Conservation (phyloP, 306 rosid genomes). For the Quercus dentata region DNA sequence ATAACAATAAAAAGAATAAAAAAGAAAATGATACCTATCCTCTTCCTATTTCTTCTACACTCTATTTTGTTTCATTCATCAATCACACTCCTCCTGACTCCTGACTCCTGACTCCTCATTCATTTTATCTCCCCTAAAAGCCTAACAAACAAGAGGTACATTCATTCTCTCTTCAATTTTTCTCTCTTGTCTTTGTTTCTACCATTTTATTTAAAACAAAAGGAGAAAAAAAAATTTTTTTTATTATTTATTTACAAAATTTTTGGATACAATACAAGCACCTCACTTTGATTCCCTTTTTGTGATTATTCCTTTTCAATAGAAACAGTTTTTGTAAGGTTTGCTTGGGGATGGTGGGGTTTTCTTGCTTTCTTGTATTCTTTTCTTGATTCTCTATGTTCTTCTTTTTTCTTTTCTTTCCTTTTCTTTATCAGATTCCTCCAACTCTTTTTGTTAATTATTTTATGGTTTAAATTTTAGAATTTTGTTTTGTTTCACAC, state of each 20-base stretch:
- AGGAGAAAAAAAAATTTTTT: background rate
- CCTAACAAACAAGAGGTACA: background rate
- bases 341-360: constrained; percentile 65
- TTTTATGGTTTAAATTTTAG: constrained; percentile 10
- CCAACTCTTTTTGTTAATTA: constrained; percentile 1
- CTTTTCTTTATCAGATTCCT: constrained; percentile 25
- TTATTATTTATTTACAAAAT: too few relatives aligned
- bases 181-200: background rate
- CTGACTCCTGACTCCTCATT: background rate
- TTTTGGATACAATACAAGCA: background rate
- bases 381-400: constrained; percentile 40
- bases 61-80: background rate
- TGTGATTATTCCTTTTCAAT: constrained; percentile 31
- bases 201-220: background rate
- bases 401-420: background rate
- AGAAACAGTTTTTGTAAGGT: constrained; percentile 23
- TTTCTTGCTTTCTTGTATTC: constrained; percentile 47
- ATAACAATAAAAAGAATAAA: background rate
- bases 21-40: background rate
- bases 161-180: background rate
- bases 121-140: too few relatives aligned
- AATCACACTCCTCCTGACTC: background rate
- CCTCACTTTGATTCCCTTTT: constrained; percentile 34
- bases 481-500: constrained; percentile 46
- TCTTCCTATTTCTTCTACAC: background rate